phyloP scores from a whole-genome alignment of 176 grass and related monocot species.

The Hsuehochloa calcarea region DNA sequence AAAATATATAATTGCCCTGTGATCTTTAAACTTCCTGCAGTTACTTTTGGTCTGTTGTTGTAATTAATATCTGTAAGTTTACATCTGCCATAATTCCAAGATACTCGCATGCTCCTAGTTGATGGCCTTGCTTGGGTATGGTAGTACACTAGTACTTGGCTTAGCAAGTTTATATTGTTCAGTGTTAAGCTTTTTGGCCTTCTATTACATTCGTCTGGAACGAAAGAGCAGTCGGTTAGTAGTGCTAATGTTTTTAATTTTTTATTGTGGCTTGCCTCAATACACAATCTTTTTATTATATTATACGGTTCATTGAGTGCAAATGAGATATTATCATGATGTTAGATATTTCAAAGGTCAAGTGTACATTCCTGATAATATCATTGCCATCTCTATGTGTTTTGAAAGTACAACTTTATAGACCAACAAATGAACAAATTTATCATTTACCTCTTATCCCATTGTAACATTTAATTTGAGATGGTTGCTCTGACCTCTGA shows the following conservation, averaged over 20 bases:
- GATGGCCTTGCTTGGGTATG: neutral
- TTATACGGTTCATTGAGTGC: neutral
- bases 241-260: neutral
- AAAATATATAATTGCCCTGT: neutral
- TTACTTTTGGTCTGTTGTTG: conserved; percentile 1
- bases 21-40: neutral
- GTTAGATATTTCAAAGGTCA: neutral
- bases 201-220: neutral
- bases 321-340: neutral
- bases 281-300: neutral
- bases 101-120: neutral
- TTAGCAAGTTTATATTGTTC: neutral
- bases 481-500: neutral
- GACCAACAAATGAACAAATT: neutral
- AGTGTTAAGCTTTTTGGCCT: conserved; percentile 3
- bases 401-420: neutral
- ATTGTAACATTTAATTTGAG: neutral
- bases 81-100: neutral
- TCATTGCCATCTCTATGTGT: neutral
- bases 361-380: neutral
- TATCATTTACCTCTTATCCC: neutral
- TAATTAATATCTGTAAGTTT: neutral
- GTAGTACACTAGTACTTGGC: neutral
- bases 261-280: neutral
- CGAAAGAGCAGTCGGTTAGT: neutral